These are phyloP conservation scores for Amauroascus niger DNA, from an alignment of 2,329 filamentous ascomycete species.

Conservation along the genomic window DNA sequence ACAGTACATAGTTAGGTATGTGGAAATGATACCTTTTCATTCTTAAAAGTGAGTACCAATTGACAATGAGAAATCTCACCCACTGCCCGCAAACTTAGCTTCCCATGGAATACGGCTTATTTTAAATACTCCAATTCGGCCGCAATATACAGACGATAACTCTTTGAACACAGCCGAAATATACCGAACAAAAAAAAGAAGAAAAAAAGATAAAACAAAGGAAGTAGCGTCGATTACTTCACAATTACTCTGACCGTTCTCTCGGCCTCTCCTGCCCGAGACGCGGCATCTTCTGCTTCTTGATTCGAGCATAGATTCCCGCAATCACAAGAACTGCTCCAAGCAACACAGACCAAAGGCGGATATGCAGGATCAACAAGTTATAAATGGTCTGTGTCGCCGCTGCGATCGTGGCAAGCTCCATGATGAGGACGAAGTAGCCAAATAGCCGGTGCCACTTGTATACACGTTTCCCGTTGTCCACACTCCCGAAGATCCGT, in stretches of 20 bases:
- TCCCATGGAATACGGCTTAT: no score
- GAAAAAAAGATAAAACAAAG: no score
- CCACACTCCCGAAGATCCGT: conserved; percentile 62
- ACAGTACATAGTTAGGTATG: no score
- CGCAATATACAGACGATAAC: background rate
- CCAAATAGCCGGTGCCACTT: conserved; percentile 79
- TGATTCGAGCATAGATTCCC: conserved; percentile 68
- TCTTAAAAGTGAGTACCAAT: no score
- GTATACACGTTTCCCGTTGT: conserved; percentile 72
- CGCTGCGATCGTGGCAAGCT: conserved; percentile 63
- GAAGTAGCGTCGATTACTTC: background rate
- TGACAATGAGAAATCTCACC: no score
- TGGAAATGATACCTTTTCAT: no score
- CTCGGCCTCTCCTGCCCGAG: background rate
- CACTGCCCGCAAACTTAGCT: no score
- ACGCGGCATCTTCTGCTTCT: conserved; percentile 63
- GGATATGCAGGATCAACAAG: conserved; percentile 56
- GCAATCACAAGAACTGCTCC: conserved; percentile 55
- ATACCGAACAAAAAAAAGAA: background rate
- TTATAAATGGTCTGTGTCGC: conserved; percentile 72
- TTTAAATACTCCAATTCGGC: no score
- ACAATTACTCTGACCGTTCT: background rate
- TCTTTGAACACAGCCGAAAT: background rate
- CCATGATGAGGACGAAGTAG: conserved; percentile 60
- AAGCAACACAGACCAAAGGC: conserved; percentile 65